phyloP scores from a whole-genome alignment of 805 yeast species.

The Candida piceae region DNA sequence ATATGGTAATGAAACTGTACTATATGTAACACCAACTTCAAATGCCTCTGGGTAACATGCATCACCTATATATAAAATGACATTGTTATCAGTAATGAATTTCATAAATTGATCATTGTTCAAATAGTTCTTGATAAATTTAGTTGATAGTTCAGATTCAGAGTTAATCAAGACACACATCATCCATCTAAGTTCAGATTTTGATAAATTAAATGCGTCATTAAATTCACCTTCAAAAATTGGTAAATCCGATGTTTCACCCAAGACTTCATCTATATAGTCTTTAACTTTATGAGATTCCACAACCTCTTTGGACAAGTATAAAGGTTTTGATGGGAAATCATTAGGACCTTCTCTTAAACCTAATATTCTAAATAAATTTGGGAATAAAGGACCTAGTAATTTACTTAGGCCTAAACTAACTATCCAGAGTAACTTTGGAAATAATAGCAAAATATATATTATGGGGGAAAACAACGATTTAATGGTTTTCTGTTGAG shows the following conservation, averaged over 20 bases:
- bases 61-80: constrained; percentile 61
- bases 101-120: constrained; percentile 40
- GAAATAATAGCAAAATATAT: constrained; percentile 50
- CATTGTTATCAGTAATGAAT: constrained; percentile 35
- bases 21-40: constrained; percentile 55
- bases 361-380: constrained; percentile 25
- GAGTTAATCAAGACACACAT: constrained; percentile 49
- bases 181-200: constrained; percentile 43
- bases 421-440: constrained; percentile 42
- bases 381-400: constrained; percentile 33
- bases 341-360: constrained; percentile 24
- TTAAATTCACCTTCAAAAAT: constrained; percentile 35
- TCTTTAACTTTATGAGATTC: constrained; percentile 11
- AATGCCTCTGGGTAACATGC: constrained; percentile 60
- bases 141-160: constrained; percentile 35
- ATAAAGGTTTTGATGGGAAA: constrained; percentile 28
- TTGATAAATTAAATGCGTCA: constrained; percentile 35
- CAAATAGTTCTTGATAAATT: constrained; percentile 40
- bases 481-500: neutral
- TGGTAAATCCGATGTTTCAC: constrained; percentile 24
- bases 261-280: constrained; percentile 16
- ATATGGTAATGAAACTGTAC: constrained; percentile 51
- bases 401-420: constrained; percentile 35
- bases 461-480: constrained; percentile 35
- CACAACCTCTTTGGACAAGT: constrained; percentile 15